Percentiles rank a stretch among this genome's conserved stretches.
phyloP scores from a whole-genome alignment of 345 rosid genomes.

The Leavenworthia alabamica region DNA sequence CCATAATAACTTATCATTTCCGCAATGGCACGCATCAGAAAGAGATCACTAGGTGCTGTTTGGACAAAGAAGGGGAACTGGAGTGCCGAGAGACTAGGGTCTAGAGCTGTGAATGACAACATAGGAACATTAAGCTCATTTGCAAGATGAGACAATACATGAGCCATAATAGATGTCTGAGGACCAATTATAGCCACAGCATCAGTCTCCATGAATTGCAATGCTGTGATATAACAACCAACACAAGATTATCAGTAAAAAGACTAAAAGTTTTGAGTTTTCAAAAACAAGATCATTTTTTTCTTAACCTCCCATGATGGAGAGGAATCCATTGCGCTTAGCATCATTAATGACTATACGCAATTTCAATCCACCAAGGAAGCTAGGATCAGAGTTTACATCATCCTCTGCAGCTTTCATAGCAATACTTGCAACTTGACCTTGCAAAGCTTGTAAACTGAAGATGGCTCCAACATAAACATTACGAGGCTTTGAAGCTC shows the following conservation, averaged over 20 bases:
- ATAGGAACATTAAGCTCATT: constrained; percentile 79
- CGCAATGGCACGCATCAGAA: constrained; percentile 76
- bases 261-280: background rate
- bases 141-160: constrained; percentile 68
- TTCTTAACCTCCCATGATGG: constrained; percentile 63
- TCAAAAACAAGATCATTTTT: background rate
- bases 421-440: constrained; percentile 53
- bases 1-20: constrained; percentile 60
- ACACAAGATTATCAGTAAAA: background rate
- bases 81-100: constrained; percentile 68
- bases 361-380: constrained; percentile 59
- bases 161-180: constrained; percentile 72
- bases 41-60: constrained; percentile 81
- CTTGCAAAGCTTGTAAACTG: constrained; percentile 40
- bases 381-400: constrained; percentile 55
- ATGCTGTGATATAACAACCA: constrained; percentile 36
- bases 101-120: constrained; percentile 76
- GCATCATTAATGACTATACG: constrained; percentile 44
- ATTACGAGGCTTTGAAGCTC: constrained; percentile 37
- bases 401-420: constrained; percentile 69
- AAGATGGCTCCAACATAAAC: constrained; percentile 68
- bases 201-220: constrained; percentile 86
- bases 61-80: constrained; percentile 92
- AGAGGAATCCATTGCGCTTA: constrained; percentile 57
- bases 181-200: constrained; percentile 88